These are phyloP conservation scores for Candida tibetensis DNA, from an alignment of 805 yeast genomes.

Conservation along the genomic window DNA sequence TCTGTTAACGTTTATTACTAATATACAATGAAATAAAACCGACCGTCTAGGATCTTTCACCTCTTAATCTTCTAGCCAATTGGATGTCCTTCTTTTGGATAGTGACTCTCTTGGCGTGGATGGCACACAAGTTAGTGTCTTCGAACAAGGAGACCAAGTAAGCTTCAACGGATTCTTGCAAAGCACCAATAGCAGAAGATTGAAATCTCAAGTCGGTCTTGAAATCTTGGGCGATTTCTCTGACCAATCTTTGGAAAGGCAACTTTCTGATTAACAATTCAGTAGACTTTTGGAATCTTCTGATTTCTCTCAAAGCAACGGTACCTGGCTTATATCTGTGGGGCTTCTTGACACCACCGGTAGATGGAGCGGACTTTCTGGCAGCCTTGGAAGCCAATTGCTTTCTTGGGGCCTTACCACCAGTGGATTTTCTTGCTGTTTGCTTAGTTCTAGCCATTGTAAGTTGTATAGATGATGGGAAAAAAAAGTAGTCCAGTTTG, in stretches of 20 bases:
- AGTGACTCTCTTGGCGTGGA: constrained; percentile 49
- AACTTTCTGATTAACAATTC: constrained; percentile 92
- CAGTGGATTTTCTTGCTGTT: constrained; percentile 92
- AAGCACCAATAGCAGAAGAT: constrained; percentile 47
- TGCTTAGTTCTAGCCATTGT: constrained; percentile 90
- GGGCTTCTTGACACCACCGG: constrained; percentile 92
- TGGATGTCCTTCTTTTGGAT: constrained; percentile 49
- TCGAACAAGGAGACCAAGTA: constrained; percentile 46
- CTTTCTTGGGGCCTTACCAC: constrained; percentile 96
- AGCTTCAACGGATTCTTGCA: constrained; percentile 48
- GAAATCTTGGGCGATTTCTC: constrained; percentile 95
- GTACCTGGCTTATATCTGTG: constrained; percentile 98
- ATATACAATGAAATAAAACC: constrained; percentile 12
- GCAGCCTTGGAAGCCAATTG: constrained; percentile 91
- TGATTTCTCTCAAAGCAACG: constrained; percentile 93
- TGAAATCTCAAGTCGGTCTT: constrained; percentile 94
- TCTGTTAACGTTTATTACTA: constrained; percentile 5
- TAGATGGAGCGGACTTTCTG: constrained; percentile 87
- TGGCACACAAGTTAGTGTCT: constrained; percentile 49
- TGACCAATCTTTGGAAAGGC: constrained; percentile 95
- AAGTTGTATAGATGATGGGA: constrained; percentile 6
- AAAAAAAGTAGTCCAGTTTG: not conserved
- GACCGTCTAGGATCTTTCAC: constrained; percentile 40
- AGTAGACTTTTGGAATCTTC: constrained; percentile 96
- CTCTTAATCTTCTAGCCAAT: constrained; percentile 50